A percentile compares a stretch with the other conserved stretches of the same genome.
phyloP scores from a whole-genome alignment of 2,329 filamentous ascomycete species.

The Emmonsiellopsis sp. region DNA sequence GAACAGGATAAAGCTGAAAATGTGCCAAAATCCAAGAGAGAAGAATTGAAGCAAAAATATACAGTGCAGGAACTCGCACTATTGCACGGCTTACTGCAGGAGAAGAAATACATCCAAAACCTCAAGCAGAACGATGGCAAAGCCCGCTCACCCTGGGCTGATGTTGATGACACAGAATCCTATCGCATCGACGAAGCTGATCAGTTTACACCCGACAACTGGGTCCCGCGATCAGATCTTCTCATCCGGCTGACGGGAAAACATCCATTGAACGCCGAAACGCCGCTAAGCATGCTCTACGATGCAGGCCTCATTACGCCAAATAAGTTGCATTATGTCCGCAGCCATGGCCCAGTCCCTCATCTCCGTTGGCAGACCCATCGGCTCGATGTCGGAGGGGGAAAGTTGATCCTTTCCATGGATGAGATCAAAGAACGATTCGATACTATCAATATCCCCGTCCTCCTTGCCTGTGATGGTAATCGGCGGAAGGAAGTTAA shows the following conservation, averaged over 20 bases:
- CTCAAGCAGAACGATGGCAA: slow-evolving; percentile 39
- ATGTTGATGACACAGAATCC: slow-evolving; percentile 22
- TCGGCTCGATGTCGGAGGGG: slow-evolving; percentile 36
- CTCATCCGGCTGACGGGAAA: slow-evolving; percentile 46
- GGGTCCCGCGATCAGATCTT: slow-evolving; percentile 40
- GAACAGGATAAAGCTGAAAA: slow-evolving; percentile 12
- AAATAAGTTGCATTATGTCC: slow-evolving; percentile 44
- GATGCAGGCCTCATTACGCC: slow-evolving; percentile 44
- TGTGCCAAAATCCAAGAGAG: slow-evolving; percentile 17
- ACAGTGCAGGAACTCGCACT: slow-evolving; percentile 36
- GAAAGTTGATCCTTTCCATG: slow-evolving; percentile 35
- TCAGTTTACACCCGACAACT: slow-evolving; percentile 46
- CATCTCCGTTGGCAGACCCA: slow-evolving; percentile 43
- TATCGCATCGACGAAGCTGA: slow-evolving; percentile 39
- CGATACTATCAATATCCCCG: slow-evolving; percentile 39
- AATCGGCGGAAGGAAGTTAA: slow-evolving; percentile 47
- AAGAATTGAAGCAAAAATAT: slow-evolving; percentile 26
- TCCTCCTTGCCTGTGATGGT: slow-evolving; percentile 42
- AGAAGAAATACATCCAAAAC: slow-evolving; percentile 34
- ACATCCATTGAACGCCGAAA: slow-evolving; percentile 46
- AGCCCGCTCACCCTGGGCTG: slow-evolving; percentile 26
- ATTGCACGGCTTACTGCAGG: slow-evolving; percentile 33
- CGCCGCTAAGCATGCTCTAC: slow-evolving; percentile 34
- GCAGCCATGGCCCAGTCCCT: slow-evolving; percentile 47
- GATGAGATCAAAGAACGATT: slow-evolving; percentile 37